Percentiles rank a stretch among this genome's conserved stretches.
Conservation (phyloP, 208 protist genomes). For the Crithidia mellificae region DNA sequence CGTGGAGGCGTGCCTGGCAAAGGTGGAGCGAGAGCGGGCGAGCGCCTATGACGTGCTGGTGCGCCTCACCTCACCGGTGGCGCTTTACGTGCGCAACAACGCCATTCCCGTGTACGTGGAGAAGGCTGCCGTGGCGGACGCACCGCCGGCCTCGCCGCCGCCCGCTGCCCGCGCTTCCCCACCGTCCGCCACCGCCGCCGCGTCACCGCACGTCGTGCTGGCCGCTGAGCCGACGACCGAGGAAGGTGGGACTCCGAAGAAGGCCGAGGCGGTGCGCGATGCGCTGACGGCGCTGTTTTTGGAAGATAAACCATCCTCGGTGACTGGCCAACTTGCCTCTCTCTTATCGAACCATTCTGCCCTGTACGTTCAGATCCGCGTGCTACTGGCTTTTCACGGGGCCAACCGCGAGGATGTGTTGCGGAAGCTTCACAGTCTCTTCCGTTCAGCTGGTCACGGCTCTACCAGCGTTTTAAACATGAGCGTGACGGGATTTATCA, state of each 20-base stretch:
- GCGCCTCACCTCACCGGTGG: constrained; percentile 38
- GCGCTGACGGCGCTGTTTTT: constrained; percentile 18
- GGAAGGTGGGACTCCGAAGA: not conserved
- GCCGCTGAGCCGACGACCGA: not conserved
- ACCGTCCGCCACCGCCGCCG: constrained; percentile 8
- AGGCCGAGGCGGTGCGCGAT: constrained; percentile 6
- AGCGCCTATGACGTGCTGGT: constrained; percentile 65
- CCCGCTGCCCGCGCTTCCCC: constrained; percentile 11
- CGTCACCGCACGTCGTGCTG: not conserved
- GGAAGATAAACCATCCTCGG: not conserved
- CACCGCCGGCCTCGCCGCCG: constrained; percentile 15
- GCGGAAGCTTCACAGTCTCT: constrained; percentile 8
- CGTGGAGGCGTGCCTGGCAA: constrained; percentile 56
- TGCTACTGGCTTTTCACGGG: constrained; percentile 26
- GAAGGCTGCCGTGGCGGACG: not conserved
- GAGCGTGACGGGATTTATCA: not conserved
- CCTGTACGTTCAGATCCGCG: constrained; percentile 26
- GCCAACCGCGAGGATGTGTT: constrained; percentile 5
- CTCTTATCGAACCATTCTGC: constrained; percentile 6
- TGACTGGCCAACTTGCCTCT: not conserved
- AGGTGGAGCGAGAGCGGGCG: constrained; percentile 54
- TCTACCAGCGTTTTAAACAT: not conserved
- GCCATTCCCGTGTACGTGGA: constrained; percentile 53
- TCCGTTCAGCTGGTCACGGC: constrained; percentile 7
- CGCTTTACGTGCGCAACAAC: constrained; percentile 34